phyloP scores from a whole-genome alignment of 805 yeast species.

The Cyberlindnera bimundalis region DNA sequence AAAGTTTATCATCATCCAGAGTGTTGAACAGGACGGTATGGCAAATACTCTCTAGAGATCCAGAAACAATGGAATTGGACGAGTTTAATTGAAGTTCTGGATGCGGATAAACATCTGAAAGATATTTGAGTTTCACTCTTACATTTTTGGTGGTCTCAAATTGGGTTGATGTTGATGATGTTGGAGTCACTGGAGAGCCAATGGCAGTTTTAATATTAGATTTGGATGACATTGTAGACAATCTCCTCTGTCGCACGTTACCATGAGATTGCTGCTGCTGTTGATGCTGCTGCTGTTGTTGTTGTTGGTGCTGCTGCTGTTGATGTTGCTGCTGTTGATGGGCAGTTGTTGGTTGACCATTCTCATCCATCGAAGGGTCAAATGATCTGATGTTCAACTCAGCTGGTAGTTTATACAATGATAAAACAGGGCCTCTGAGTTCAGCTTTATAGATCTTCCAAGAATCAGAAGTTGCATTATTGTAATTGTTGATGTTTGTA shows the following conservation, averaged over 20 bases:
- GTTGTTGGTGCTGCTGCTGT: not conserved
- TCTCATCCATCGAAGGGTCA: slow-evolving; percentile 28
- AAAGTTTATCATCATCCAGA: slow-evolving; percentile 35
- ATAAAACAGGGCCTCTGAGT: slow-evolving; percentile 63
- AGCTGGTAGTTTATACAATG: slow-evolving; percentile 55
- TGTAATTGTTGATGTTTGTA: slow-evolving; percentile 28
- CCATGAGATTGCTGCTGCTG: not conserved
- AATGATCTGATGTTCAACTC: slow-evolving; percentile 43
- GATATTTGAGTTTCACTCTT: slow-evolving; percentile 29
- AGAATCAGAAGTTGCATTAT: slow-evolving; percentile 21
- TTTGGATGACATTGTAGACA: slow-evolving; percentile 25
- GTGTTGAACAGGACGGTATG: slow-evolving; percentile 67
- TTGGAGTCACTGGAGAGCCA: slow-evolving; percentile 16
- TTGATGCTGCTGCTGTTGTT: not conserved
- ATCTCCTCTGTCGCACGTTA: slow-evolving; percentile 27
- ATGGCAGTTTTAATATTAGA: slow-evolving; percentile 17
- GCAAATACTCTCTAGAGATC: slow-evolving; percentile 68
- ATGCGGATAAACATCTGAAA: slow-evolving; percentile 52
- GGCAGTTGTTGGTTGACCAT: slow-evolving; percentile 2
- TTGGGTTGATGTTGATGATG: slow-evolving; percentile 6
- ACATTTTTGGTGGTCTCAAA: slow-evolving; percentile 7
- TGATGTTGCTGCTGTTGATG: not conserved
- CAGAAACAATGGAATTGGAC: slow-evolving; percentile 45
- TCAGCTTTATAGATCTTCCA: slow-evolving; percentile 58
- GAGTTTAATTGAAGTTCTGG: slow-evolving; percentile 55